Base-by-base conservation (phyloP, 352 stramenopile genomes). In the Phytophthora brassicae region DNA sequence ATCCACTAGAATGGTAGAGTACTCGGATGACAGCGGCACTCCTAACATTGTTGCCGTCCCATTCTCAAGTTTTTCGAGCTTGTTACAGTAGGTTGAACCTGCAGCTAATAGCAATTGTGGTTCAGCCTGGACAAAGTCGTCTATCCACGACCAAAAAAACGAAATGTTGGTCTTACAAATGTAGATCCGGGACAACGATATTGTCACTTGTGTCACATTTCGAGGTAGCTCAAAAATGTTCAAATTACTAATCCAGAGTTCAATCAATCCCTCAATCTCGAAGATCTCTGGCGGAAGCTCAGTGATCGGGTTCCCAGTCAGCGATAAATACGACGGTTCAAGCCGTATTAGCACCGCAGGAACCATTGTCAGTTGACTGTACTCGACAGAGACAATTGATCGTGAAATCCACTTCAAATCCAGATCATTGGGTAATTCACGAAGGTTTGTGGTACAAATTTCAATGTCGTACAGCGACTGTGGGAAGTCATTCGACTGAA, bases 371-470 rank as follows among this genome's bases (percentile, higher is more conserved):
- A 80, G 31, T 8, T 54, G 7, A 17, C 68, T 64, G 36, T 64
- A 62, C 14, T 80, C 72, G 0, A 77, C 13, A 11, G 66, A 17
- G 9, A 75, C 14, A 6, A 48, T 23, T 12, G 49, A 22, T 1
- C 29, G 29, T 1, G 38, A 6, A 8, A 64, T 64, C 72, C 74
- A 86, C 17, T 65, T 67, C 23, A 41, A 17, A 33, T 72, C 48
- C 2, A 82, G 45, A 53, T 75, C 44, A 23, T 61, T 49, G 3
- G 75, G 67, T 11, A 82, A 36, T 5, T 24, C 22, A 0, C 47
- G 50, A 6, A 77, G 52, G 36, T 79, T 82, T 8, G 70, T 72
- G 3, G 64, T 45, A 1, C 53, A 66, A 43, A 85, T 57, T 41
- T 77, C 64, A 22, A 82, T 45, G 46, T 81, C 71, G 11, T 45